Percentiles rank a stretch among this genome's conserved stretches.
phyloP scores from a whole-genome alignment of 495 filamentous ascomycete species.

The Astrocystis sublimbata region DNA sequence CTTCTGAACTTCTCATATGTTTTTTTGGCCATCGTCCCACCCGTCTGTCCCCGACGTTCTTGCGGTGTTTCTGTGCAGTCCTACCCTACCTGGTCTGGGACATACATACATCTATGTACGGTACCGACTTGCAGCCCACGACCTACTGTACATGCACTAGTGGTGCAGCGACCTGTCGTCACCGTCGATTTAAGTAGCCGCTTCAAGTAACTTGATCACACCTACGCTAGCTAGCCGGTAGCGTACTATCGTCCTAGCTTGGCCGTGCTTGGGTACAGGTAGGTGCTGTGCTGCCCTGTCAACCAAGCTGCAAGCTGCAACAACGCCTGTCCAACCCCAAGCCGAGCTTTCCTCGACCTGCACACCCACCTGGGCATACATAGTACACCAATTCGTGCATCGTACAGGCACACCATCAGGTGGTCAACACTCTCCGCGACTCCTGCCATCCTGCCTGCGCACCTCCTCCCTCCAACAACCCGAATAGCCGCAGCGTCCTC shows the following conservation, averaged over 20 bases:
- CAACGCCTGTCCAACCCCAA: background rate
- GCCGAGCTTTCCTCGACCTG: background rate
- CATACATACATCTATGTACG: background rate
- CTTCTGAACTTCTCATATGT: background rate
- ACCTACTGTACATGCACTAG: too few species aligned
- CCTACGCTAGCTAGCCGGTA: background rate
- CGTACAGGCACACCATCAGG: too few species aligned
- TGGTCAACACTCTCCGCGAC: slow-evolving; percentile 2
- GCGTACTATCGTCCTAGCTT: background rate
- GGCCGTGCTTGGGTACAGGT: background rate
- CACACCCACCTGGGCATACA: too few species aligned
- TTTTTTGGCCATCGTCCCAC: background rate
- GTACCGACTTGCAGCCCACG: too few species aligned
- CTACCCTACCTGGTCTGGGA: slow-evolving; percentile 2
- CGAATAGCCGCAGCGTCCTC: background rate
- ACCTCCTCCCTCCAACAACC: background rate
- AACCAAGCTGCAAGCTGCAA: too few species aligned
- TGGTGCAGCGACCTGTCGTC: too few species aligned
- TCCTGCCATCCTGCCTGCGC: background rate
- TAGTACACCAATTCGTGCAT: too few species aligned
- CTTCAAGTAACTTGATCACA: too few species aligned
- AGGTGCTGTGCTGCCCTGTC: slow-evolving; percentile 1
- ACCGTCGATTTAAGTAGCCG: too few species aligned
- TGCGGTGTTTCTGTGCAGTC: too few species aligned
- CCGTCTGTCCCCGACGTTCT: background rate